phyloP scores from a whole-genome alignment of 768 basidiomycete genomes.

The Mycena chlorophos region DNA sequence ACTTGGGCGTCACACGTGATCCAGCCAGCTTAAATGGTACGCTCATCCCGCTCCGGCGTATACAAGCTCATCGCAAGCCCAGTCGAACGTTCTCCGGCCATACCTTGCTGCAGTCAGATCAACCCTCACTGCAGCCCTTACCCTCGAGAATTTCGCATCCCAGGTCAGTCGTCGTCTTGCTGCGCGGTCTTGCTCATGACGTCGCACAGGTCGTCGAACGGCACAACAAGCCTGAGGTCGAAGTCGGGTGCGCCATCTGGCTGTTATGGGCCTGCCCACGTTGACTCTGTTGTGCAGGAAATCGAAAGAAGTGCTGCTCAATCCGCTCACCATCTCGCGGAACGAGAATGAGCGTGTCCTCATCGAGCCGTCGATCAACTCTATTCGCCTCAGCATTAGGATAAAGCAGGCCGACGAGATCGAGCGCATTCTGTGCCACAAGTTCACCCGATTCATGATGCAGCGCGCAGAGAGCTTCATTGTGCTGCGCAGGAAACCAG shows the following conservation, averaged over 20 bases:
- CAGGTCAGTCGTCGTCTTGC: constrained; percentile 58
- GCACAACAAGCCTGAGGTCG: constrained; percentile 96
- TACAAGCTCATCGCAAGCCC: constrained; percentile 7
- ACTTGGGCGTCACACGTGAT: constrained; percentile 13
- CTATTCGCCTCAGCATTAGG: constrained; percentile 93
- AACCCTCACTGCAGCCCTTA: constrained; percentile 95
- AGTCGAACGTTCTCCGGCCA: constrained; percentile 95
- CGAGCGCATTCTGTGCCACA: constrained; percentile 94
- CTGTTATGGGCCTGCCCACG: background rate
- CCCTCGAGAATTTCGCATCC: constrained; percentile 96
- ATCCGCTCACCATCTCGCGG: constrained; percentile 90
- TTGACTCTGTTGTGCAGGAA: constrained; percentile 47
- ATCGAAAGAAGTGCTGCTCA: constrained; percentile 92
- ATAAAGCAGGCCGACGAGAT: constrained; percentile 99
- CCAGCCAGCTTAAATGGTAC: constrained; percentile 44
- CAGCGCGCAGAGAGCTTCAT: constrained; percentile 97
- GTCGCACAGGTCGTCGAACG: constrained; percentile 82
- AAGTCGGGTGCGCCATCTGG: constrained; percentile 61
- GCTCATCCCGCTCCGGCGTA: constrained; percentile 20
- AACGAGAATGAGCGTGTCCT: constrained; percentile 97
- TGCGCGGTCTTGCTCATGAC: constrained; percentile 17
- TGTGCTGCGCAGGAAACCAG: constrained; percentile 91
- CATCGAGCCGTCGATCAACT: constrained; percentile 97
- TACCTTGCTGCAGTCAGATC: constrained; percentile 96
- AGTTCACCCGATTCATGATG: constrained; percentile 99